Base-by-base conservation (phyloP, 225 moss, liverwort and hornwort genomes). In the Climacium dendroides region DNA sequence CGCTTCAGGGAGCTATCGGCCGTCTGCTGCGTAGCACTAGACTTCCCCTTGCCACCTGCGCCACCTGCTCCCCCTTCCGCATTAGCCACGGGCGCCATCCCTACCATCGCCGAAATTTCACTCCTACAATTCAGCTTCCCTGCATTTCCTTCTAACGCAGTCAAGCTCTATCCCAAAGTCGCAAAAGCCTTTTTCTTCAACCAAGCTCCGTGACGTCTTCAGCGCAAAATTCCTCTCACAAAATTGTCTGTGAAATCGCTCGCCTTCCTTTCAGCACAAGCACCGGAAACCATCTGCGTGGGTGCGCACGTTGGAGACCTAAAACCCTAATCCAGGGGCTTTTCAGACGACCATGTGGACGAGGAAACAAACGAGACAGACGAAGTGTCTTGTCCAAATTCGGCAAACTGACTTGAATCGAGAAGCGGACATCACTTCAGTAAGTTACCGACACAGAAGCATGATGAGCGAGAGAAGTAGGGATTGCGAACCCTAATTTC, bases 1-100 rank as follows among this genome's bases (percentile, higher is more conserved):
- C 98, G 92, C 88, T 98, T 98, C 66, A 94, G 82, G 57, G 95
- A 93, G 80, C 91, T 89, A 7, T 96, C 96, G 17, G 88, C 87
- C 28, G 89, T 73, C 89, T 94, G 95, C 79, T 93, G 92, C 63
- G 83, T 77, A 19, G 88, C 91, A 61, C 85, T 91, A 19, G 85
- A 61, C 86, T 90, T 95, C n/a, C 91, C 88, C 74, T 90, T 93
- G 53, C 88, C 89, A 39, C 82, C 88, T 39, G 70, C 90, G 14
- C 86, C 91, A 59, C 90, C 87, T n/a, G 86, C 88, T 87, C 89
- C 94, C 67, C 88, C 93, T n/a, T 89, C 94, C 19, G 83, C 78
- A 60, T 83, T 90, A 18, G 86, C 34, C 76, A 69, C 86, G 50
- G 89, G 86, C 48, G 86, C 82, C 93, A 92, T 93, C 45, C 92